phyloP scores from a whole-genome alignment of 208 protist genomes.

The Leishmania martiniquensis region DNA sequence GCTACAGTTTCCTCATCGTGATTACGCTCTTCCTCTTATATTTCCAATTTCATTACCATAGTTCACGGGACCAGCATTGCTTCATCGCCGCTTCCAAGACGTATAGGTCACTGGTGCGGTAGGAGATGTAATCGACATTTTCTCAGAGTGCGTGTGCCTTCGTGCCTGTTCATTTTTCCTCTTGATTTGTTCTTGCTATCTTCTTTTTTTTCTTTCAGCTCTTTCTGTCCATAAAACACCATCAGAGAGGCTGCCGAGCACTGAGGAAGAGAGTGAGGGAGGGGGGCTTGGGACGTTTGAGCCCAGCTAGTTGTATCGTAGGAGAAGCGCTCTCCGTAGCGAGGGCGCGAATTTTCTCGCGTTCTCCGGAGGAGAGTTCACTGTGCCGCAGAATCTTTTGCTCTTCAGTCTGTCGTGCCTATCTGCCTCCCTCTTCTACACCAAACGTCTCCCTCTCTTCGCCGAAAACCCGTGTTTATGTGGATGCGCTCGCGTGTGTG shows the following conservation, averaged over 20 bases:
- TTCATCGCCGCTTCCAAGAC: no score
- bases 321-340: not conserved
- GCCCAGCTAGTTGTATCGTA: not conserved
- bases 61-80: no score
- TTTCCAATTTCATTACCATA: no score
- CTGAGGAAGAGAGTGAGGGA: not conserved
- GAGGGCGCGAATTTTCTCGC: not conserved
- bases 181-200: not conserved
- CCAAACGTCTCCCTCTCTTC: not conserved
- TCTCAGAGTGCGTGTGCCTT: no score
- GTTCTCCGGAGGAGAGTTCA: not conserved
- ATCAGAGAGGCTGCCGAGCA: not conserved
- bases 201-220: conserved; percentile 11
- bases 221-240: not conserved
- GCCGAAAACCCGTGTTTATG: not conserved
- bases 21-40: no score
- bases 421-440: no score
- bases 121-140: no score
- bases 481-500: not conserved
- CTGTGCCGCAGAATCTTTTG: not conserved
- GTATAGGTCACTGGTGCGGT: no score
- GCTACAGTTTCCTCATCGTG: no score
- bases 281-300: not conserved
- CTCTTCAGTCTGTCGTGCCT: not conserved
- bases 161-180: not conserved